These are phyloP conservation scores for Cytidiella melzeri DNA, from an alignment of 768 basidiomycete genomes.

Conservation along the genomic window DNA sequence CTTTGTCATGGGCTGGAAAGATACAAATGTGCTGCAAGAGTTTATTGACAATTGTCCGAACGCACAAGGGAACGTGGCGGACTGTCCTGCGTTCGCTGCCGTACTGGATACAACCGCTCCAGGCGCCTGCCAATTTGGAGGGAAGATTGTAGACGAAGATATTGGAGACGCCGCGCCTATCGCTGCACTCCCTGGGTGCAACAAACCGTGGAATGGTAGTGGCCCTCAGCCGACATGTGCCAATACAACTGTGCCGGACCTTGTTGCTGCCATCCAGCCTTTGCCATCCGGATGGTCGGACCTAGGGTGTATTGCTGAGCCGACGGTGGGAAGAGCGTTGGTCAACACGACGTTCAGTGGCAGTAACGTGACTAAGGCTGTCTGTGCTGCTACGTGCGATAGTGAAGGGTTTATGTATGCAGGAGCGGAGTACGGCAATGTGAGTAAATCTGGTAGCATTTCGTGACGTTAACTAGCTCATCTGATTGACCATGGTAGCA, in stretches of 20 bases:
- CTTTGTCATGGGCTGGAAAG: slow-evolving; percentile 12
- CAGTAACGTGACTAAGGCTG: slow-evolving; percentile 17
- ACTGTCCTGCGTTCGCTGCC: slow-evolving; percentile 15
- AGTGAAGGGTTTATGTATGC: slow-evolving; percentile 19
- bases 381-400: slow-evolving; percentile 18
- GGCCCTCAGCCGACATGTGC: slow-evolving; percentile 8
- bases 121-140: slow-evolving; percentile 10
- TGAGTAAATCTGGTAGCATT: background rate
- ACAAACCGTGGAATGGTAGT: slow-evolving; percentile 11
- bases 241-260: slow-evolving; percentile 6
- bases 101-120: slow-evolving; percentile 12
- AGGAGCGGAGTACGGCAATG: slow-evolving; percentile 19
- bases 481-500: background rate
- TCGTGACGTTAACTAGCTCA: background rate
- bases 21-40: slow-evolving; percentile 9
- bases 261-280: slow-evolving; percentile 6
- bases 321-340: slow-evolving; percentile 10
- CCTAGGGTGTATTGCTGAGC: slow-evolving; percentile 14
- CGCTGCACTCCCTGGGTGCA: slow-evolving; percentile 13
- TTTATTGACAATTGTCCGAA: slow-evolving; percentile 15
- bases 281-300: slow-evolving; percentile 14
- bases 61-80: slow-evolving; percentile 13
- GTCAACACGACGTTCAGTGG: slow-evolving; percentile 1
- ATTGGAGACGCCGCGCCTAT: slow-evolving; percentile 10
- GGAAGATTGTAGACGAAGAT: slow-evolving; percentile 14